Evolutionary conservation across 2,329 filamentous ascomycete species (phyloP), one percentile per base, ranked within the genome.

Genomic region (Acrodontium crateriforme): DNA sequence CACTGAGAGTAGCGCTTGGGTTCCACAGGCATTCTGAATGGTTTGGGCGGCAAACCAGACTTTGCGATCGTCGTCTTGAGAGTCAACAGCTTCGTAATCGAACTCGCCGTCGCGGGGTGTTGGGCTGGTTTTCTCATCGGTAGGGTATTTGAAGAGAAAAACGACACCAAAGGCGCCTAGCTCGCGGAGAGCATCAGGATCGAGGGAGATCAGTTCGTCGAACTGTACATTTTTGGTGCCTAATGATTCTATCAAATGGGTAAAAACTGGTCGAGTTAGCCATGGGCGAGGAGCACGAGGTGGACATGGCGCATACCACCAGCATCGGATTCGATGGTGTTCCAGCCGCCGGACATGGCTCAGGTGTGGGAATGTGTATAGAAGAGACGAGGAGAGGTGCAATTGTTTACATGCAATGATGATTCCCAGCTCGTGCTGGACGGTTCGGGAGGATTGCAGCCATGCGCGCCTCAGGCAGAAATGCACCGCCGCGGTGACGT

Each of bases 21-120:
- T 98, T 24, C 85, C 89, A 59, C 89, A 98, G 6, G 89, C 89
- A 57, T 98, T 98, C 58, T 95, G 87, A 53, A 98, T 98, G 3
- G 87, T 95, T 62, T 98, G 89, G 16, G 78, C 75, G 3, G 89
- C 89, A 58, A 98, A 98, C 67, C 93, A 98, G 45, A 93, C 67
- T 36, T 69, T 66, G 9, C 31, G 20, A 19, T 36, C 42, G 9
- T 40, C 38, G 13, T 44, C 42, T 17, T 36, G 26, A 12, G 41
- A 34, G 37, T 83, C 74, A 11, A 78, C 64, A 9, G 83, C 82
- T 10, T 64, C 66, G 42, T 73, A 63, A 59, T 94, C 84, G 55
- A 82, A 93, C 18, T 61, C 65, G 36, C 89, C 89, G 53, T 95
- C 85, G 39, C 74, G 69, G 0, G 85, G 84, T 24, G 68, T 68